Base-by-base conservation (phyloP, 352 stramenopile species). In the Phytopythium oedochilum region DNA sequence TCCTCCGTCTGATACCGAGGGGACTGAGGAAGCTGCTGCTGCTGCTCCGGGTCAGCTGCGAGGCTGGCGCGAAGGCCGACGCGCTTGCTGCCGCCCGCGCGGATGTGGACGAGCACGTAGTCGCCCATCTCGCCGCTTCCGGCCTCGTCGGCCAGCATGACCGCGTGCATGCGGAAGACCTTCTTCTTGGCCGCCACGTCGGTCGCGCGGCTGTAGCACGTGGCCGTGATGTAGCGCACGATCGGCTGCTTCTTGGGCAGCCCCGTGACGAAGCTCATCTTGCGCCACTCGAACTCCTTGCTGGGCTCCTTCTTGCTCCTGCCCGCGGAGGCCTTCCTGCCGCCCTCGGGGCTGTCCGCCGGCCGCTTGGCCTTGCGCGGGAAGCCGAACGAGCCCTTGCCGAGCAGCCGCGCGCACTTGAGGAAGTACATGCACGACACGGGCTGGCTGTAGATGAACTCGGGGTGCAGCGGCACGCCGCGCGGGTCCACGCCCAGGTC, bases 251-350 rank as follows among this genome's bases (percentile, higher is more conserved):
- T 87, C 70, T 88, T 90, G 2, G 80, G 77, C 42, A 90, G 51
- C 0, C 72, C 80, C n/a, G 80, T 90, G 38, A 90, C 77, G 52
- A 90, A 90, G 61, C 75, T 88, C 80, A 88, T 90, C 53, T 90
- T 90, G 55, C 80, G 77, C 80, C 80, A 90, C 53, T 88, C 77
- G 60, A 86, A 89, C 54, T 89, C 77, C 59, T 88, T 89, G 63
- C 71, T 86, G 48, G 61, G 68, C 45, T 76, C 65, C 40, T 75
- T 78, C 61, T 75, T 79, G 43, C 55, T 51, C 18, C 43, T 53
- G 59, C 64, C 66, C 3, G 22, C 29, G n/a, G n/a, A n/a, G 10
- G 35, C 34, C 6, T 34, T 50, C 35, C 64, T 75, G 23, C 70
- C 75, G 46, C 31, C 61, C 29, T 60, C 32, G 48, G 57, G 32